Conservation (phyloP, 352 stramenopile genomes). For the Albugo laibachii region DNA sequence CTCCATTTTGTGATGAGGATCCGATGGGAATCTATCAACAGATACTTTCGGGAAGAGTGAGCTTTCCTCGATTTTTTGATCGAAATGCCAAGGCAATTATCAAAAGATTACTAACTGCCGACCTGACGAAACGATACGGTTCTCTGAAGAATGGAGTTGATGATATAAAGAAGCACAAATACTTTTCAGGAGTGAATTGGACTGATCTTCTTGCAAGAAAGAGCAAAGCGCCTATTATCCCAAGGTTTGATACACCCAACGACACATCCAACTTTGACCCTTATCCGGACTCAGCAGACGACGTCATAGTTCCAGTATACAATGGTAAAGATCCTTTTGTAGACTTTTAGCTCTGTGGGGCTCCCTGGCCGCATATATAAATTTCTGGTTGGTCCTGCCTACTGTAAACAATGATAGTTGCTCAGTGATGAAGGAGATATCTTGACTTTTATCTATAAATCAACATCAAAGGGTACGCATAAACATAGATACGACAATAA, state of each 20-base stretch:
- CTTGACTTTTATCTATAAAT: too few relatives aligned
- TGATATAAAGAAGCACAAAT: constrained; percentile 96
- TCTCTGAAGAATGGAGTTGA: constrained; percentile 90
- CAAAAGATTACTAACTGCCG: constrained; percentile 89
- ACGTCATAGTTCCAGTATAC: constrained; percentile 82
- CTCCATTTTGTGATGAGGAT: constrained; percentile 91
- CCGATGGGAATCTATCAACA: constrained; percentile 93
- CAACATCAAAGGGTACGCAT: too few relatives aligned
- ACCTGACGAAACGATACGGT: constrained; percentile 93
- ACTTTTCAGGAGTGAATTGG: constrained; percentile 85
- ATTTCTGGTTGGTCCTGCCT: too few relatives aligned
- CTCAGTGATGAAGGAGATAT: too few relatives aligned
- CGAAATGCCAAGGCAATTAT: constrained; percentile 90
- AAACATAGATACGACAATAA: too few relatives aligned
- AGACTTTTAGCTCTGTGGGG: constrained; percentile 54
- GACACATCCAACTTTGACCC: constrained; percentile 96
- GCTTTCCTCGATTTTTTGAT: constrained; percentile 90
- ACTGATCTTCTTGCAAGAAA: constrained; percentile 79
- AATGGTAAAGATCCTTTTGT: constrained; percentile 85
- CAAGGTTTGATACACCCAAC: constrained; percentile 71
- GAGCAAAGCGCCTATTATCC: constrained; percentile 84
- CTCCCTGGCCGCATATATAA: too few relatives aligned
- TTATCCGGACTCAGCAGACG: constrained; percentile 87
- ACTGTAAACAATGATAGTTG: too few relatives aligned
- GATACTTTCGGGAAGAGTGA: constrained; percentile 87